A percentile compares a stretch with the other conserved stretches of the same genome.
phyloP scores from a whole-genome alignment of 352 stramenopile species.

The Sclerospora graminicola region DNA sequence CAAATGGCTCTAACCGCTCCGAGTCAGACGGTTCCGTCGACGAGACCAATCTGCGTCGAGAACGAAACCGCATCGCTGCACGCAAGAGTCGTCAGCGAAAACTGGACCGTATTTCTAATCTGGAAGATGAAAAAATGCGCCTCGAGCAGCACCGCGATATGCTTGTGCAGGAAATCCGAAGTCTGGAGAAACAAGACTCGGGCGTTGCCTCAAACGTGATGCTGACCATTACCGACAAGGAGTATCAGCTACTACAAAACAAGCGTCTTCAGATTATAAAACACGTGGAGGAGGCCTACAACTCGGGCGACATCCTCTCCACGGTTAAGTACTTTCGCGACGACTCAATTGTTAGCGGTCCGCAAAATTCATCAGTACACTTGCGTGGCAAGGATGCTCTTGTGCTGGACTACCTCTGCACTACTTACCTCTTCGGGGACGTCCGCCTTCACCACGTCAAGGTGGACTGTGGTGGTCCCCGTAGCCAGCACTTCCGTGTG shows the following conservation, averaged over 20 bases:
- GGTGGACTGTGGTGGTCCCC: slow-evolving; percentile 69
- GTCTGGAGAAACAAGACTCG: slow-evolving; percentile 70
- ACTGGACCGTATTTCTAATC: slow-evolving; percentile 76
- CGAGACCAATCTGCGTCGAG: slow-evolving; percentile 71
- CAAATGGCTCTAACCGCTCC: slow-evolving; percentile 57
- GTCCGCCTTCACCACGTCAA: slow-evolving; percentile 70
- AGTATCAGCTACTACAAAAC: slow-evolving; percentile 68
- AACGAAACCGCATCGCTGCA: slow-evolving; percentile 77
- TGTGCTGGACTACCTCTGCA: slow-evolving; percentile 82
- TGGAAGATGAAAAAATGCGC: slow-evolving; percentile 82
- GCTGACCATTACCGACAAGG: slow-evolving; percentile 68
- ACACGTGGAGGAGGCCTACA: slow-evolving; percentile 70
- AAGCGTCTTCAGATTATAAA: slow-evolving; percentile 77
- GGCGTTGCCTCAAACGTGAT: slow-evolving; percentile 27
- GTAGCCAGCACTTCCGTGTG: slow-evolving; percentile 80
- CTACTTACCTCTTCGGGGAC: slow-evolving; percentile 72
- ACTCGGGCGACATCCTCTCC: slow-evolving; percentile 63
- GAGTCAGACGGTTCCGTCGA: slow-evolving; percentile 62
- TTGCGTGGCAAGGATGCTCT: slow-evolving; percentile 72
- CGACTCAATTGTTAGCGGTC: slow-evolving; percentile 79
- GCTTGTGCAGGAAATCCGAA: slow-evolving; percentile 78
- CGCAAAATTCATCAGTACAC: slow-evolving; percentile 80
- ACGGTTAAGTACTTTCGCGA: slow-evolving; percentile 78
- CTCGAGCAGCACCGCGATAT: slow-evolving; percentile 82
- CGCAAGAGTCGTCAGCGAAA: slow-evolving; percentile 79